Evolutionary conservation across 768 basidiomycete species (phyloP), one percentile per base, ranked within the genome.

Genomic region (Butyriboletus loyo): DNA sequence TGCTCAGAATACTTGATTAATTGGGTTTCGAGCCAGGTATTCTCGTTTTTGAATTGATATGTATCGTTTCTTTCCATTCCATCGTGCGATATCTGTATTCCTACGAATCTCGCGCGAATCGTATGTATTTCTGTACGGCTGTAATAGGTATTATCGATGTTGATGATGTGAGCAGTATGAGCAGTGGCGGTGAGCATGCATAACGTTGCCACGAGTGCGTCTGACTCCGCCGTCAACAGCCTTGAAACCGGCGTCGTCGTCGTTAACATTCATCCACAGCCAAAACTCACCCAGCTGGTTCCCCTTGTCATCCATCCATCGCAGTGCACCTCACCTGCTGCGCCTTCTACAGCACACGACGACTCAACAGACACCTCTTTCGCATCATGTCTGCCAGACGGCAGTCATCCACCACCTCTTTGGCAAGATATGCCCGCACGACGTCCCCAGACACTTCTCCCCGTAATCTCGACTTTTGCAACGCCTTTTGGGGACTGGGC

Each of bases 401-500:
- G 69, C 87, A 89, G 79, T 64, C 87, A 54, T 92, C 90, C 34
- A 87, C 88, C 0, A 89, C 89, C 5, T 92, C 90, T 6, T 75
- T 92, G 31, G 82, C 88, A 27, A 83, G 76, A 69, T 90, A 77
- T 69, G 86, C 80, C 42, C 76, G 85, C 36, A 72, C 77, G 41
- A 73, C 73, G 34, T 84, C 86, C 17, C 62, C 67, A 7, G 74
- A 77, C 34, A 63, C 72, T 27, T 60, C 70, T 5, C 63, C 66
- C 58, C 77, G 81, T 51, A 83, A 84, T 10, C 71, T 85, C 62
- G 92, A 97, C 73, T 98, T 94, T 72, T 98, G 95, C 71, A 99
- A 98, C 72, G 83, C 92, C 2, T 98, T 98, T 74, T 98, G 97
- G 97, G 92, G 92, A 11, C 60, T 79, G 19, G 82, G 78, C 27